Conservation (phyloP, 2,329 filamentous ascomycete genomes). For the Chrysoporthe cubensis region DNA sequence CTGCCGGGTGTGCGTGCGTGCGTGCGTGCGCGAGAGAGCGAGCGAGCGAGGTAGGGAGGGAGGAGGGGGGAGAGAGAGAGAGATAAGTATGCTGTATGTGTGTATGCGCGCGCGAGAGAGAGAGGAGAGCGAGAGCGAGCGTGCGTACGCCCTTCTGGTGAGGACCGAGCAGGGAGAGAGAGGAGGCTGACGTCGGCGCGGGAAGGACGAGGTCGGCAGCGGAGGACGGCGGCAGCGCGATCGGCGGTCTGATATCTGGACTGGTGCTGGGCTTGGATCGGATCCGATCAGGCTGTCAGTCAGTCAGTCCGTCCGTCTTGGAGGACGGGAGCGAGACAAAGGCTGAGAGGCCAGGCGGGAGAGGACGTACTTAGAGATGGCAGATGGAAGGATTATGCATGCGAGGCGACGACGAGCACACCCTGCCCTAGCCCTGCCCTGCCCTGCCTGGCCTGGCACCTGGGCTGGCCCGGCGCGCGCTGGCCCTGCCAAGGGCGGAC, state of each 20-base stretch:
- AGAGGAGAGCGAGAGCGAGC: too few species aligned
- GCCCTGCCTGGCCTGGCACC: too few species aligned
- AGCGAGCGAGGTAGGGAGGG: too few species aligned
- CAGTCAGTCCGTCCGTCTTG: too few species aligned
- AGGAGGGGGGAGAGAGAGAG: too few species aligned
- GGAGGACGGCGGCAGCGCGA: neutral
- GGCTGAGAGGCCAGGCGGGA: neutral
- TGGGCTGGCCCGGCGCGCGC: too few species aligned
- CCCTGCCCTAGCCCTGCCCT: neutral
- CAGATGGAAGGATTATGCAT: neutral
- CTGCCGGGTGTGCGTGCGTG: neutral
- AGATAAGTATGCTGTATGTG: too few species aligned
- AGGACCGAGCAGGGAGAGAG: neutral
- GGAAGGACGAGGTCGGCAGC: neutral
- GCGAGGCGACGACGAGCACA: neutral
- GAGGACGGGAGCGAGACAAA: neutral
- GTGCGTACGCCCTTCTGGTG: too few species aligned
- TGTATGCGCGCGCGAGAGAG: too few species aligned
- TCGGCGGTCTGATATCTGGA: neutral
- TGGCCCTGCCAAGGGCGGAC: too few species aligned
- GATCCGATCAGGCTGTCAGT: too few species aligned
- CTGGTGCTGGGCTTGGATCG: neutral
- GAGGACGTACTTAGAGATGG: neutral
- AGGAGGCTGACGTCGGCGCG: neutral
- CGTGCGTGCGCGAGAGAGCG: neutral